These are phyloP conservation scores for Pythium guiyangense DNA, from an alignment of 352 stramenopile genomes.

Conservation along the genomic window DNA sequence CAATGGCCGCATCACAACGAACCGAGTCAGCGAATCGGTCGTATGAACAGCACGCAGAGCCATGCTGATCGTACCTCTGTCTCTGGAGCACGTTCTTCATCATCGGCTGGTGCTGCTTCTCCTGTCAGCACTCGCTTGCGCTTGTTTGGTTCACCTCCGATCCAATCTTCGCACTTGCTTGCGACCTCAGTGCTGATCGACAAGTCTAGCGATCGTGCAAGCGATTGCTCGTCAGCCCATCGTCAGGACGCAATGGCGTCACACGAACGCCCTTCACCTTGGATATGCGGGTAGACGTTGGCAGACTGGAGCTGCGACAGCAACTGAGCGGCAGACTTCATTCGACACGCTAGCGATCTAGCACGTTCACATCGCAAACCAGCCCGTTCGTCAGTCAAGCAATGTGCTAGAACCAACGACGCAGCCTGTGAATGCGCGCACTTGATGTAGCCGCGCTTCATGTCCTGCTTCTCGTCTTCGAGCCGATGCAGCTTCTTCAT, in stretches of 20 bases:
- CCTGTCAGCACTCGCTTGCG: conserved; percentile 24
- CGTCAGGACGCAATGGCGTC: not conserved
- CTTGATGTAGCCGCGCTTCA: conserved; percentile 60
- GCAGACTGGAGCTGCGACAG: conserved; percentile 34
- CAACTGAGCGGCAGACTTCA: conserved; percentile 45
- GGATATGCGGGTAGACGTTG: conserved; percentile 13
- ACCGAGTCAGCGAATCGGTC: not conserved
- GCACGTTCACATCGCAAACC: not conserved
- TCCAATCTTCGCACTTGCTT: conserved; percentile 26
- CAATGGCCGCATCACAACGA: no score
- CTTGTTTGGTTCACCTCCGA: conserved; percentile 29
- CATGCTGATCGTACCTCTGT: not conserved
- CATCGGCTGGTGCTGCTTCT: not conserved
- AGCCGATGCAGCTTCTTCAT: conserved; percentile 40
- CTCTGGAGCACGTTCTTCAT: not conserved
- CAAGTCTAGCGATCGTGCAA: conserved; percentile 3
- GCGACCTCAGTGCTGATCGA: conserved; percentile 11
- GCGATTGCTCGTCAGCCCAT: not conserved
- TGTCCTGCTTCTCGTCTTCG: conserved; percentile 24
- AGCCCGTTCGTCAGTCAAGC: not conserved
- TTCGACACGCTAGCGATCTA: conserved; percentile 54
- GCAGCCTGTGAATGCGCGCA: conserved; percentile 9
- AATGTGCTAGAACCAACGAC: not conserved
- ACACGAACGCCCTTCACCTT: conserved; percentile 5
- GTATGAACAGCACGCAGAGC: not conserved